Base-by-base conservation (phyloP, 1,139 yeast genomes). In the Hyphopichia fennica region DNA sequence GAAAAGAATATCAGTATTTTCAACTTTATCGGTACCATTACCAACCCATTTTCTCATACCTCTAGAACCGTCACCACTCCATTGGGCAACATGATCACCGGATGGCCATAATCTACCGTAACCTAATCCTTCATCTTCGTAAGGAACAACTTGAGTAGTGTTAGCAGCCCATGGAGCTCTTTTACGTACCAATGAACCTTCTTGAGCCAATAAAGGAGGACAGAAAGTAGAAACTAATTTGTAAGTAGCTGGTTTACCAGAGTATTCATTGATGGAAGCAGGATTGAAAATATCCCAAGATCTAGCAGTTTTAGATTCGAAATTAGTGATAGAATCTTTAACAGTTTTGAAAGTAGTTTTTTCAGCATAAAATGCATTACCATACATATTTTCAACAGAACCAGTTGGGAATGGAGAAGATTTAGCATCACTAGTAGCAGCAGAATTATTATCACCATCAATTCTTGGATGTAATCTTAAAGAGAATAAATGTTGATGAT, bases 401-500 rank as follows among this genome's bases (percentile, higher is more conserved):
- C 89, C 90, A 33, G 80, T 70, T 41, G 84, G 83, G 51, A 58
- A 66, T 37, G 82, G 82, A 40, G 85, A 76, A 5, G 82, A 63
- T 39, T 65, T 64, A 41, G 87, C 89, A 57, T 86, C 95, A 41
- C 81, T 74, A 49, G 77, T 77, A 31, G 86, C 86, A 43, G 84
- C 85, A 34, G 91, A 82, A 27, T 86, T 86, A 52, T 77, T 78
- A 46, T 82, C 87, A 55, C 95, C 95, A 54, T 86, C 95, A 48
- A 86, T 71, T 72, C 89, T 79, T 51, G 95, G 93, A 59, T 86
- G 87, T 52, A 86, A 60, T 69, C 95, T 79, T 52, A 86, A 72
- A n/a, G 88, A 79, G 66, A 86, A 86, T 69, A 86, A 69, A 67
- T 86, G 95, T 72, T 86, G 95, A 65, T 86, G 95, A 65, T 86